Base-by-base conservation (phyloP, 2,329 filamentous ascomycete genomes). In the Fusarium sp. region DNA sequence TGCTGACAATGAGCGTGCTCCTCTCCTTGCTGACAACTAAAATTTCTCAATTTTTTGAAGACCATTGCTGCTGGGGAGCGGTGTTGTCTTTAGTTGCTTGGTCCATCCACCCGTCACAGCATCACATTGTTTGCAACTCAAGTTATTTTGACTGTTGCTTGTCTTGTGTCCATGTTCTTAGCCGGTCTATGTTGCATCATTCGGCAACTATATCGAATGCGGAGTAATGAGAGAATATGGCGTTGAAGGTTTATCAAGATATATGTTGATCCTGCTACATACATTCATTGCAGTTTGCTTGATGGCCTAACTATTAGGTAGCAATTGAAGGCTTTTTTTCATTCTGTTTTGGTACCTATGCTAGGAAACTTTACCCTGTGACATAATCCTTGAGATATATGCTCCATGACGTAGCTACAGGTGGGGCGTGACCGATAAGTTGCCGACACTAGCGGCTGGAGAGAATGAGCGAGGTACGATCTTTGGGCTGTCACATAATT, bases 1-100 rank as follows among this genome's bases (percentile, higher is more conserved):
- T 40, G 74, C 80, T 26, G 86, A 89, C 68, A 76, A 83, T 43
- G 87, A 90, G 80, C 86, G 87, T 67, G 88, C 88, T 47, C 88
- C 88, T 66, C 84, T 90, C 22, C 82, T 90, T 63, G 80, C 81
- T 19, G 86, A 89, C 44, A 77, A 80, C 71, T 70, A 67, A 65
- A 62, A 41, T 3, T 20, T 15, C 24, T 9, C 41, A 35, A 22
- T 24, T 24, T 9, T 39, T 19, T 17, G 30, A 44, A 24, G 22
- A 49, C 30, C 19, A 47, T 37, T 47, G 13, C 33, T 22, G 26
- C 7, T 24, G 32, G 41, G 17, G 35, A 43, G 52, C 35, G 53
- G 35, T 11, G 22, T 7, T 35, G 32, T 22, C 24, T 44, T 45
- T 65, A 26, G 22, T 24, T 28, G 20, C 48, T 56, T 20, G 22